Evolutionary conservation across 345 rosid species (phyloP), one percentile per base, ranked within the genome.

Genomic region (Lepidium sativum): DNA sequence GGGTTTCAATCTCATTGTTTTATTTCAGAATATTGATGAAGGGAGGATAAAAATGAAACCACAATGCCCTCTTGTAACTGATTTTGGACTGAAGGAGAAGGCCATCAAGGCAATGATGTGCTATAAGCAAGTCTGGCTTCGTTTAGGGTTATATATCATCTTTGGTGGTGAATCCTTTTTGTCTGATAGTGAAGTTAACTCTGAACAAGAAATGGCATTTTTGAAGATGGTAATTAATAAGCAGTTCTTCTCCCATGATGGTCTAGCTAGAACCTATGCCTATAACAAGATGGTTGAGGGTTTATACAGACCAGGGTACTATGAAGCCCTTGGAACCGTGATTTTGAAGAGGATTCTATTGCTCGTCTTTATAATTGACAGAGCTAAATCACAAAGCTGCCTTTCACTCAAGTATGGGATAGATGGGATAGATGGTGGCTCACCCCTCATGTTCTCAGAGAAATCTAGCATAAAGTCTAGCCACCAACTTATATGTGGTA

Each of bases 241-340:
- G 73, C 97, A 86, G 74, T 82, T 89, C 54, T 78, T 89, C 60
- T 80, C 83, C 0, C 96, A 92, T 62, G 76, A 77, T 35, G 96
- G 84, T 15, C 75, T 92, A 13, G 88, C 94, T 2, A 92, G 80
- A 77, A 72, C 80, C 18, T 89, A 82, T 81, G 89, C 91, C 34
- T 92, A 89, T 75, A 92, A 92, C 82, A 92, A 82, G 81, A 92
- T 60, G 80, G 98, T 92, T 40, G 98, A 87, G 50, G 97, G 98
- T 49, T 74, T 92, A 63, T 89, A 87, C 20, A 78, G 89, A 67
- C 98, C 98, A 0, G 98, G 98, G 34, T 92, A 92, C 78, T 92
- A 87, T 76, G 97, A 92, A 72, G 53, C 72, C 12, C 79, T 92
- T 71, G 98, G 98, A 55, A 86, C 54, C 60, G 44, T 89, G 57